phyloP scores from a whole-genome alignment of 805 yeast species.

The Nakazawaea pomicola region DNA sequence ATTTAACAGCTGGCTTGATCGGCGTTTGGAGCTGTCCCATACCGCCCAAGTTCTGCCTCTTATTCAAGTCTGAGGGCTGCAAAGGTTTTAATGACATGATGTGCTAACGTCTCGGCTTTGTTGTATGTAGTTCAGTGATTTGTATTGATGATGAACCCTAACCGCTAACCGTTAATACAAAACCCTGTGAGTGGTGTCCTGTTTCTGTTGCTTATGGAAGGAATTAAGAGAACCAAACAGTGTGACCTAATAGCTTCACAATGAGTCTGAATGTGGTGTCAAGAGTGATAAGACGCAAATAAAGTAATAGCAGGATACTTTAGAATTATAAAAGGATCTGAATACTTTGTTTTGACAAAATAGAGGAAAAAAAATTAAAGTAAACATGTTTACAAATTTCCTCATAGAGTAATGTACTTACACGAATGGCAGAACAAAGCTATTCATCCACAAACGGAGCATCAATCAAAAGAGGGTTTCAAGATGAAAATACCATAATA shows the following conservation, averaged over 20 bases:
- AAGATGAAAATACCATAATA: too few species aligned
- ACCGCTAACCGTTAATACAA: too few species aligned
- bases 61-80: constrained; percentile 13
- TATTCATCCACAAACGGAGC: too few species aligned
- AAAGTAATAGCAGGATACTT: neutral
- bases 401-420: constrained; percentile 1
- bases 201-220: too few species aligned
- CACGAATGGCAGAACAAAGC: constrained; percentile 2
- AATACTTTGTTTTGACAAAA: constrained; percentile 11
- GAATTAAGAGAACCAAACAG: too few species aligned
- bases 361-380: constrained; percentile 5
- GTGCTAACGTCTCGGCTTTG: neutral
- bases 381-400: constrained; percentile 5
- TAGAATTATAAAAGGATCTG: constrained; percentile 4
- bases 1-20: constrained; percentile 29
- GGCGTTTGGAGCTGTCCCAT: constrained; percentile 27
- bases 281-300: neutral
- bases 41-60: constrained; percentile 5
- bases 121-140: too few species aligned
- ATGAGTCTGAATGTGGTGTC: neutral
- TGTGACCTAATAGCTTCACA: too few species aligned
- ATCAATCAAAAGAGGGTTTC: too few species aligned
- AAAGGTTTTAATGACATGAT: constrained; percentile 13
- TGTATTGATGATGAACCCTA: too few species aligned
- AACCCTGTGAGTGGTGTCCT: too few species aligned